Percentiles rank a stretch among this genome's conserved stretches.
Evolutionary conservation across 495 filamentous ascomycete genomes (phyloP).

Genomic region (Aspergillus bertholletiae): DNA sequence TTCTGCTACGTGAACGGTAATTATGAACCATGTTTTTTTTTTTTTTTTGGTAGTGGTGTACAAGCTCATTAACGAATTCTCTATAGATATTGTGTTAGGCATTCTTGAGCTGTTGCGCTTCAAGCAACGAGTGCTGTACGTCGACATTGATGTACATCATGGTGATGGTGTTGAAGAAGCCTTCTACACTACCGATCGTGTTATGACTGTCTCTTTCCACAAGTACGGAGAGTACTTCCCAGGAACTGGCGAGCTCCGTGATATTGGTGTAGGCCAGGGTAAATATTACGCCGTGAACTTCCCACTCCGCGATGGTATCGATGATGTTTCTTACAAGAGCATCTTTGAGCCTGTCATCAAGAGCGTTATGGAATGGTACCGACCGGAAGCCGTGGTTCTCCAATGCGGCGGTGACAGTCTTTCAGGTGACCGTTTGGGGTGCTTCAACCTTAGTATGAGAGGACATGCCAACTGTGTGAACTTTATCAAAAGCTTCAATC

Average conservation of each 20-base stretch:
- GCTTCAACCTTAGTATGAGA: constrained; percentile 97
- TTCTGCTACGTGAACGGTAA: constrained; percentile 98
- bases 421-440: constrained; percentile 90
- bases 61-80: constrained; percentile 8
- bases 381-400: constrained; percentile 89
- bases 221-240: constrained; percentile 99
- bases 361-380: constrained; percentile 93
- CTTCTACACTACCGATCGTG: constrained; percentile 95
- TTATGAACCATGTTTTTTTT: too few species aligned
- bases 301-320: constrained; percentile 92
- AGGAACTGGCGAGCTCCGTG: constrained; percentile 91
- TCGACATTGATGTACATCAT: constrained; percentile 98
- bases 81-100: constrained; percentile 87
- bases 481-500: constrained; percentile 87
- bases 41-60: background rate
- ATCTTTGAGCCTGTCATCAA: constrained; percentile 95
- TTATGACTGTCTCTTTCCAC: constrained; percentile 98
- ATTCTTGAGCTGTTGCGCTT: constrained; percentile 94
- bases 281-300: constrained; percentile 98
- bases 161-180: constrained; percentile 98
- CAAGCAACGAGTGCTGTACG: constrained; percentile 91
- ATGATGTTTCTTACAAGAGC: constrained; percentile 85
- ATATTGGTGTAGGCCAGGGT: constrained; percentile 88
- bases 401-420: constrained; percentile 96
- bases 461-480: constrained; percentile 98